Evolutionary conservation across 768 basidiomycete species (phyloP), one percentile per base, ranked within the genome.

Genomic region (Psilocybe subaeruginosa): DNA sequence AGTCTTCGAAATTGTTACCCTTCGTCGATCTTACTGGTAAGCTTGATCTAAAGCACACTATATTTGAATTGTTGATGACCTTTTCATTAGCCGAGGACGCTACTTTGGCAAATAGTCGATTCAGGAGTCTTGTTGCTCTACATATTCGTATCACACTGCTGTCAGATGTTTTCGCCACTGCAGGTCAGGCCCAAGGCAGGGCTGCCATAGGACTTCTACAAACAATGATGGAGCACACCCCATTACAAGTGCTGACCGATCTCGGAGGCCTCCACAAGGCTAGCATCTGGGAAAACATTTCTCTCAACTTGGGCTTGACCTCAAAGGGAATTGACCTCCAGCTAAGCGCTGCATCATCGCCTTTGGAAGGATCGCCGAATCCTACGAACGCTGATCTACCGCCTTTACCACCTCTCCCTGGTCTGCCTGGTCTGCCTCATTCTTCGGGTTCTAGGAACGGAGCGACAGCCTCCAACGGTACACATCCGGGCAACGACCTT

Each of bases 261-360:
- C 79, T 98, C 29, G 97, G 95, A 3, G 74, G 83, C 48, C 77
- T 98, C 5, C 95, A 97, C 71, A 86, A 93, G 14, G 85, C 88
- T 1, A 88, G 86, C 62, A 84, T 93, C 5, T 93, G 92, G 91
- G 93, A 97, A 75, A 95, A 93, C 66, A 90, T 93, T 43, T 75
- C 87, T 16, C 81, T 97, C 53, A 91, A 90, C 65, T 77, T 81
- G 16, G 85, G 83, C 27, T 74, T 89, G 43, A 72, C 79, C 14
- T 72, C 77, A 14, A 84, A 80, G 66, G 86, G 86, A 41, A 85
- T 88, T 46, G 79, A 83, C 54, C 68, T 85, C 16, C 73, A 79
- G 58, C 67, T 77, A 19, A 80, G 80, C 3, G 75, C 78, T 12
- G 67, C 69, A 37, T 69, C 78, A 12, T 82, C 85, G 12, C 82